These are phyloP conservation scores for Ogataea pini DNA, from an alignment of 805 yeast genomes.

Conservation along the genomic window DNA sequence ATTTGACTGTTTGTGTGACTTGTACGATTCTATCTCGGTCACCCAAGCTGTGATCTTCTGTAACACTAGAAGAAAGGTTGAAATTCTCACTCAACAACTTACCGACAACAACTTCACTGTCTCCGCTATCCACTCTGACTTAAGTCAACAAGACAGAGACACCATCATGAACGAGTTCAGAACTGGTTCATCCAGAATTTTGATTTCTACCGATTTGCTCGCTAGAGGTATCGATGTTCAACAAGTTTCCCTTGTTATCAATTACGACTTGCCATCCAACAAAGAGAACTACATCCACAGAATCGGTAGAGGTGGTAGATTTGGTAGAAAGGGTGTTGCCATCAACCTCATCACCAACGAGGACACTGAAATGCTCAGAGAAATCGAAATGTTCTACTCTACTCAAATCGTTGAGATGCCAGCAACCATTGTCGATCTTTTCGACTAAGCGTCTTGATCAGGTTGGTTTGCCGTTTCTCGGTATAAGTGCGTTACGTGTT, in stretches of 20 bases:
- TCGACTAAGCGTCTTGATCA: slow-evolving; percentile 24
- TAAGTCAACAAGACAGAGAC: slow-evolving; percentile 94
- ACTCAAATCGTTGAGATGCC: slow-evolving; percentile 80
- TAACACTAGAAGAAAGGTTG: slow-evolving; percentile 94
- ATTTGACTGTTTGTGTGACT: slow-evolving; percentile 90
- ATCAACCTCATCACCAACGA: slow-evolving; percentile 86
- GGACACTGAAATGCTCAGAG: slow-evolving; percentile 74
- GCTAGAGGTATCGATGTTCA: slow-evolving; percentile 99
- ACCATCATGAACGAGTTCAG: slow-evolving; percentile 94
- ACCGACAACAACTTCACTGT: slow-evolving; percentile 84
- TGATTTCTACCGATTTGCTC: slow-evolving; percentile 95
- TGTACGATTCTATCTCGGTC: slow-evolving; percentile 91
- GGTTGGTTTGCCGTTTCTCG: slow-evolving; percentile 4
- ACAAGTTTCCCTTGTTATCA: slow-evolving; percentile 93
- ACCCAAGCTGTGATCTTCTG: slow-evolving; percentile 98
- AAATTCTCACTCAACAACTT: slow-evolving; percentile 81
- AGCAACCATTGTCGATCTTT: slow-evolving; percentile 60
- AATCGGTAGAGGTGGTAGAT: slow-evolving; percentile 97
- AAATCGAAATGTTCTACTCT: slow-evolving; percentile 70
- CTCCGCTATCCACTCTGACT: slow-evolving; percentile 94
- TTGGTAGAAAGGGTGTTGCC: slow-evolving; percentile 98
- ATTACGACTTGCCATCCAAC: slow-evolving; percentile 91
- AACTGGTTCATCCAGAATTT: slow-evolving; percentile 86
- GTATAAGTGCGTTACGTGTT: slow-evolving; percentile 2
- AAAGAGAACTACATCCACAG: slow-evolving; percentile 96